phyloP scores from a whole-genome alignment of 306 rosid species.

The Inga laurina region DNA sequence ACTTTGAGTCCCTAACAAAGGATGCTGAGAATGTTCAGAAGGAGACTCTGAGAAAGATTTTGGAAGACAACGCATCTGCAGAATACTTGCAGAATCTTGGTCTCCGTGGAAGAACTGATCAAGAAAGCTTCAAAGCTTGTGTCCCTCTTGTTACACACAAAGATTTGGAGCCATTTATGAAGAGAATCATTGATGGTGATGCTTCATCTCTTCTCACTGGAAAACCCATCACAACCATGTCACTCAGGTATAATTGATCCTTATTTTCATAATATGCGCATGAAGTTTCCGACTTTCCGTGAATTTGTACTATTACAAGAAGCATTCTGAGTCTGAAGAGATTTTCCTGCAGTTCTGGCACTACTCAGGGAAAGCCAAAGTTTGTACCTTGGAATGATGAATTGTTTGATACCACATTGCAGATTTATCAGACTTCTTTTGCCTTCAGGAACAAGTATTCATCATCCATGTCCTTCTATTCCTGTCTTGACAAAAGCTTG shows the following conservation, averaged over 20 bases:
- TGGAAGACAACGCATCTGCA: slow-evolving; percentile 71
- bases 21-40: slow-evolving; percentile 78
- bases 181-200: slow-evolving; percentile 76
- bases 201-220: slow-evolving; percentile 81
- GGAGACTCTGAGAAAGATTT: slow-evolving; percentile 68
- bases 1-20: slow-evolving; percentile 68
- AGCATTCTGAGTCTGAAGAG: not conserved
- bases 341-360: slow-evolving; percentile 80
- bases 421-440: slow-evolving; percentile 80
- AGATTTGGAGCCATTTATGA: slow-evolving; percentile 68
- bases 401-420: slow-evolving; percentile 77
- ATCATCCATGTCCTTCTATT: not conserved
- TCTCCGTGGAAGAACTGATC: slow-evolving; percentile 83
- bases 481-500: not conserved
- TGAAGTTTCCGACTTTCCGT: not conserved
- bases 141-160: slow-evolving; percentile 82
- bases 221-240: slow-evolving; percentile 75
- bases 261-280: not conserved
- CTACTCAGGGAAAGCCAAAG: slow-evolving; percentile 92
- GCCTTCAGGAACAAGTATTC: slow-evolving; percentile 86
- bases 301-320: not conserved
- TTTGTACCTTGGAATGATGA: slow-evolving; percentile 89
- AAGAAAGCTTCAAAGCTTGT: slow-evolving; percentile 74
- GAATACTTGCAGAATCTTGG: slow-evolving; percentile 79
- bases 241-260: slow-evolving; percentile 55